Evolutionary conservation across 2,329 filamentous ascomycete genomes (phyloP), one percentile per base, ranked within the genome.

Genomic region (Delphinella strobiligena): DNA sequence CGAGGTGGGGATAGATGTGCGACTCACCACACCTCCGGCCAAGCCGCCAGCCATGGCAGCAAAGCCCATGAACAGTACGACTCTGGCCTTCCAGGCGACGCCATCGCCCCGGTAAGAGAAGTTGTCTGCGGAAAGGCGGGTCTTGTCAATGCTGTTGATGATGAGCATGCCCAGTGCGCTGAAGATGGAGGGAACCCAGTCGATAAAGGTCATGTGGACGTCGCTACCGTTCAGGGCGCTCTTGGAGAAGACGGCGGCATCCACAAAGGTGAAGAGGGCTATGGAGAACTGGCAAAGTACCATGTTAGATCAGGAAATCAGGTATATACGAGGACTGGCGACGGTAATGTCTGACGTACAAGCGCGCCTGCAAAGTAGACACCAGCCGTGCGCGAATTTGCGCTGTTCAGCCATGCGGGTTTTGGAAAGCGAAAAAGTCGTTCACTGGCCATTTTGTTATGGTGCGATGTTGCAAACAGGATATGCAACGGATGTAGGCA

Each of bases 121-220:
- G 52, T 65, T 74, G 54, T 82, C 78, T 24, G 73, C 75, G 30
- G 68, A 71, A 41, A 82, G 58, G 31, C 76, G 66, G 18, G 74
- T 71, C 61, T 82, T 82, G 53, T 82, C 78, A 52, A 82, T 81
- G 45, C 69, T 75, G 60, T 82, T 82, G 66, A 82, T 81, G 50
- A 82, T 75, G 37, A 82, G 68, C 78, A 82, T 81, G 44, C 78
- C 78, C 22, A 82, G 67, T 44, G 74, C 68, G 32, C 73, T 78
- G 66, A 78, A 82, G 61, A 82, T 82, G 44, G 72, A 71, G 3
- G 78, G 78, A 49, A 82, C 77, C 78, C 78, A 82, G 63, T 82
- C 78, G 48, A 81, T 69, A 58, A 82, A 81, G 57, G 72, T 80
- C 54, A 82, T 69, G 59, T 81, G 75, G 15, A 78, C 68, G 43